Conservation (phyloP, 2,329 filamentous ascomycete genomes). For the Alternaria sp. region DNA sequence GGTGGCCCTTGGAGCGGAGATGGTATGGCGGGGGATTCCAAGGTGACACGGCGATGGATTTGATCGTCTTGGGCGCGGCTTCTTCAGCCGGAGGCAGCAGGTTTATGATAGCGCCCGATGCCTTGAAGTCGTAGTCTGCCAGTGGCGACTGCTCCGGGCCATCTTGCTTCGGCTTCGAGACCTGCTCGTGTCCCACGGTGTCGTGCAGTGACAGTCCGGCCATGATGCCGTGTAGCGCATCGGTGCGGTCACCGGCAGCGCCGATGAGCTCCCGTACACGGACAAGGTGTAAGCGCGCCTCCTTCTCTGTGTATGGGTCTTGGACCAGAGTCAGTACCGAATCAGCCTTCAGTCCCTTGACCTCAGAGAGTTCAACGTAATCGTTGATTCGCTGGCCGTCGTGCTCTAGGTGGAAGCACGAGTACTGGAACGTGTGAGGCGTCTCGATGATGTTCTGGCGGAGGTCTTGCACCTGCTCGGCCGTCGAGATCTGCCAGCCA, state of each 20-base stretch:
- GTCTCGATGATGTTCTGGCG: slow-evolving; percentile 95
- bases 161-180: slow-evolving; percentile 36
- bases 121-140: slow-evolving; percentile 79
- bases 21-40: slow-evolving; percentile 98
- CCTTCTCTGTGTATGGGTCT: slow-evolving; percentile 98
- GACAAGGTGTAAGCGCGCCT: slow-evolving; percentile 92
- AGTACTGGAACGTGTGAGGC: slow-evolving; percentile 93
- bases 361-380: slow-evolving; percentile 89
- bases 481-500: slow-evolving; percentile 74
- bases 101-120: slow-evolving; percentile 70
- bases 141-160: slow-evolving; percentile 55
- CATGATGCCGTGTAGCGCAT: slow-evolving; percentile 83
- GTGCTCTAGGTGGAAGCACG: slow-evolving; percentile 97
- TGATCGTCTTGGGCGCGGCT: slow-evolving; percentile 85
- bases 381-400: slow-evolving; percentile 91
- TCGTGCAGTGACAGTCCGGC: slow-evolving; percentile 90
- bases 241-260: slow-evolving; percentile 85
- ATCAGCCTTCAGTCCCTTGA: slow-evolving; percentile 77
- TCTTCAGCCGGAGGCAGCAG: slow-evolving; percentile 73
- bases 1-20: slow-evolving; percentile 87
- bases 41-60: slow-evolving; percentile 83
- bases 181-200: slow-evolving; percentile 65
- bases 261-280: slow-evolving; percentile 92
- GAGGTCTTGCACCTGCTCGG: slow-evolving; percentile 97
- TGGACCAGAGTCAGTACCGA: slow-evolving; percentile 84